Evolutionary conservation across 192 early-diverging fungal species (phyloP).

Genomic region (Backusella circina): DNA sequence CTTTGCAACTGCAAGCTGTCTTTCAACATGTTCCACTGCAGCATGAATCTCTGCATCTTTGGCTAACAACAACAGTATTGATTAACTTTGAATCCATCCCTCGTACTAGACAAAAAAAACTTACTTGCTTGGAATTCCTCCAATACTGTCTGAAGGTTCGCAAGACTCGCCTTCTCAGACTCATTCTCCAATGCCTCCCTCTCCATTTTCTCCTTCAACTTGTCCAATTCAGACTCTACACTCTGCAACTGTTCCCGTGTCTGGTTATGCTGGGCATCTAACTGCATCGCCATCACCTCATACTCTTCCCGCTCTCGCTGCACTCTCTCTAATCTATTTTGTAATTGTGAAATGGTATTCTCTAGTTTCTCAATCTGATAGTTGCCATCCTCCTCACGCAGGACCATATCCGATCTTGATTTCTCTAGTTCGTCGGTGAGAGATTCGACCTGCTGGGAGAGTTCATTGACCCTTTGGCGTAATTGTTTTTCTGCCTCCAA

Average conservation of each 20-base stretch:
- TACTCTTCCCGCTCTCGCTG: constrained; percentile 62
- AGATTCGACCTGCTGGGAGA: constrained; percentile 49
- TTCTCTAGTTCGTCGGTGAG: constrained; percentile 50
- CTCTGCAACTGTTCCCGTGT: constrained; percentile 41
- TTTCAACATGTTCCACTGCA: constrained; percentile 55
- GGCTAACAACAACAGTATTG: constrained; percentile 9
- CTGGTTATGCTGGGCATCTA: constrained; percentile 49
- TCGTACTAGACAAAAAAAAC: not conserved
- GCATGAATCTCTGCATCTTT: constrained; percentile 56
- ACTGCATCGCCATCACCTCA: constrained; percentile 57
- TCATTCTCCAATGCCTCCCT: constrained; percentile 46
- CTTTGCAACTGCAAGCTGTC: constrained; percentile 36
- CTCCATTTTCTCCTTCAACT: constrained; percentile 44
- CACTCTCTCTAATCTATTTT: constrained; percentile 50
- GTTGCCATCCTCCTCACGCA: constrained; percentile 55
- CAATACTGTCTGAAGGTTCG: constrained; percentile 84
- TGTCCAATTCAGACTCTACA: constrained; percentile 39
- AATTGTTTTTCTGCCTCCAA: constrained; percentile 81
- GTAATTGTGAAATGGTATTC: constrained; percentile 45
- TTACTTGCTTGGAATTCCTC: constrained; percentile 84
- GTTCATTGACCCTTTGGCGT: constrained; percentile 48
- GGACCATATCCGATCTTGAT: constrained; percentile 55
- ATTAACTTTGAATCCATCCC: no score
- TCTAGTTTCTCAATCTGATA: constrained; percentile 59
- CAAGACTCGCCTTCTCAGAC: constrained; percentile 54